Evolutionary conservation across 108 stramenopile species (phyloP).

Genomic region (Ochromonas danica): DNA sequence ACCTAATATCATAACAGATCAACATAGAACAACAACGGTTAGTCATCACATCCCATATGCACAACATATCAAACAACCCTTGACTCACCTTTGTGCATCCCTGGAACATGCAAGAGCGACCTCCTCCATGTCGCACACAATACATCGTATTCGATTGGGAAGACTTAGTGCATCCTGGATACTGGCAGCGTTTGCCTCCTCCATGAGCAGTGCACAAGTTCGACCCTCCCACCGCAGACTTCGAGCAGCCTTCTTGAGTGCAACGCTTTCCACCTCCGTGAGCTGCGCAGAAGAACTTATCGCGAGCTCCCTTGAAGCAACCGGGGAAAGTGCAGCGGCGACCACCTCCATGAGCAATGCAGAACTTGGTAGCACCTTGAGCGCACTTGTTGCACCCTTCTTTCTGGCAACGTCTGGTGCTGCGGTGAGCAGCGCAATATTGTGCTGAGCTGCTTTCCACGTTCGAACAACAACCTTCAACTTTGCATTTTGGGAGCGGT

Average conservation of each 20-base stretch:
- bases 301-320: slow-evolving; percentile 35
- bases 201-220: slow-evolving; percentile 70
- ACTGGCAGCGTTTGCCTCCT: slow-evolving; percentile 48
- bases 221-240: slow-evolving; percentile 93
- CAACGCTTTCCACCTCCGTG: slow-evolving; percentile 39
- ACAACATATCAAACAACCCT: no score
- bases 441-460: slow-evolving; percentile 27
- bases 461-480: not conserved
- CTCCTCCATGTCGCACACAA: slow-evolving; percentile 32
- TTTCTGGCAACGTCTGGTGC: slow-evolving; percentile 37
- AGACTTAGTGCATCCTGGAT: slow-evolving; percentile 45
- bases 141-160: slow-evolving; percentile 10
- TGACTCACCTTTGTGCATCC: slow-evolving; percentile 13
- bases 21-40: not conserved
- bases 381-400: slow-evolving; percentile 90
- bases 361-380: slow-evolving; percentile 86
- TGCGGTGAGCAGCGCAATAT: slow-evolving; percentile 43
- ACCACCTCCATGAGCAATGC: slow-evolving; percentile 63
- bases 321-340: slow-evolving; percentile 41
- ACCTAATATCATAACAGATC: not conserved
- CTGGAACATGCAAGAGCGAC: not conserved
- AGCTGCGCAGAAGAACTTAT: not conserved
- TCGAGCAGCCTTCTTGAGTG: slow-evolving; percentile 71
- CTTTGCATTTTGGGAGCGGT: no score
- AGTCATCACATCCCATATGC: no score